Percentiles rank a stretch among this genome's conserved stretches.
Conservation (phyloP, 257 asterid species). For the Penstemon barbatus region DNA sequence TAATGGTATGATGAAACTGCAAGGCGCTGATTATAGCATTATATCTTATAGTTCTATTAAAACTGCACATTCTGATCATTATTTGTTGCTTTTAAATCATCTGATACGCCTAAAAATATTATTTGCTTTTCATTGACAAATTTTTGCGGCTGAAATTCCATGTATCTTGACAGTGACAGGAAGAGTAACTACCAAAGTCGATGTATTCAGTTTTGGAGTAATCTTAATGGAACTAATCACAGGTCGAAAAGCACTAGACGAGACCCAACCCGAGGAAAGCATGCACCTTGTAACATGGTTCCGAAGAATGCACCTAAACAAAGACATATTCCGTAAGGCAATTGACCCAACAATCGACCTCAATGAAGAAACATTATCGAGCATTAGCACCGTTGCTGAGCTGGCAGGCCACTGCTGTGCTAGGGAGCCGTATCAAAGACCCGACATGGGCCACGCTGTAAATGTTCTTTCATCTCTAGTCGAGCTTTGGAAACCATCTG, state of each 20-base stretch:
- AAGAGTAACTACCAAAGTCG: conserved; percentile 91
- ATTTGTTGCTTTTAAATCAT: no score
- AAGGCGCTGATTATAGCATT: no score
- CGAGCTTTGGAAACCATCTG: conserved; percentile 81
- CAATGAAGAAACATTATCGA: conserved; percentile 62
- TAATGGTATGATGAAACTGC: no score
- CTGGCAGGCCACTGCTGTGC: conserved; percentile 92
- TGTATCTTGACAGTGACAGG: conserved; percentile 65
- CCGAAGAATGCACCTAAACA: conserved; percentile 75
- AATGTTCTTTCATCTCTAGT: conserved; percentile 84
- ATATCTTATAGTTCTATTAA: no score
- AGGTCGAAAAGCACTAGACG: conserved; percentile 88
- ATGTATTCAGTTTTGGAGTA: conserved; percentile 91
- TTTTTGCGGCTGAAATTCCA: no score
- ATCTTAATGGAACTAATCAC: conserved; percentile 93
- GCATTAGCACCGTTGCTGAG: conserved; percentile 80
- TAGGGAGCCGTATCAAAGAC: conserved; percentile 88
- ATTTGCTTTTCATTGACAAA: no score
- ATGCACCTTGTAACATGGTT: conserved; percentile 98
- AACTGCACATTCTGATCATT: no score
- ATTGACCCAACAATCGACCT: conserved; percentile 80
- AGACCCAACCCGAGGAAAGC: conserved; percentile 91
- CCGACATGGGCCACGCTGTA: conserved; percentile 93
- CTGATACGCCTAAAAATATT: no score
- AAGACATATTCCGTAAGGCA: conserved; percentile 78